Evolutionary conservation across 306 rosid genomes (phyloP).

Genomic region (Cucumis hystrix): DNA sequence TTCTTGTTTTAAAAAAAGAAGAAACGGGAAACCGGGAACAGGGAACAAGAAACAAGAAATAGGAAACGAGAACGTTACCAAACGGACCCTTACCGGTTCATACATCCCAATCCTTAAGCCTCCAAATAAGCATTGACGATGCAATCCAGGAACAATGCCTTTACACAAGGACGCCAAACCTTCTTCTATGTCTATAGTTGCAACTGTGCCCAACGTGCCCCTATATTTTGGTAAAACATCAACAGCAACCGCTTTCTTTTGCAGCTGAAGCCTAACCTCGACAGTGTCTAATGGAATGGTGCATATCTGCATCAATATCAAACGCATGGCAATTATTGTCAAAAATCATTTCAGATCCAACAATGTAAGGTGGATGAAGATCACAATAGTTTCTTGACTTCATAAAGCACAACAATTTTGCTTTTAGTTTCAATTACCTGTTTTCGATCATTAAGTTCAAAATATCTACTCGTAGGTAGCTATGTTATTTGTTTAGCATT

Average conservation of each 20-base stretch:
- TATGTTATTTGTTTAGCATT: neutral
- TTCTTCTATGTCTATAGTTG: slow-evolving; percentile 91
- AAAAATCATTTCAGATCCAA: neutral
- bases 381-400: neutral
- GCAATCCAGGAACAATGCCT: slow-evolving; percentile 89
- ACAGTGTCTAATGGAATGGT: slow-evolving; percentile 97
- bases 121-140: slow-evolving; percentile 82
- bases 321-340: neutral
- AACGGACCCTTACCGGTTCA: slow-evolving; percentile 90
- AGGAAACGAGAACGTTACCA: no score
- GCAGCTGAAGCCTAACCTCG: slow-evolving; percentile 95
- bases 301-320: slow-evolving; percentile 41
- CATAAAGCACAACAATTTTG: neutral
- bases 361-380: neutral
- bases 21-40: no score
- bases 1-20: no score
- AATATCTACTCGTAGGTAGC: neutral
- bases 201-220: slow-evolving; percentile 89
- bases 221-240: slow-evolving; percentile 73
- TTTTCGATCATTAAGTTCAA: neutral
- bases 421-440: neutral
- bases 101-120: slow-evolving; percentile 88
- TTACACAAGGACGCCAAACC: slow-evolving; percentile 83
- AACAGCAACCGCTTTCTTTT: slow-evolving; percentile 55
- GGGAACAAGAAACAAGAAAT: no score